Conservation (phyloP, 2,329 filamentous ascomycete genomes). For the Tolypocladium tundrense region DNA sequence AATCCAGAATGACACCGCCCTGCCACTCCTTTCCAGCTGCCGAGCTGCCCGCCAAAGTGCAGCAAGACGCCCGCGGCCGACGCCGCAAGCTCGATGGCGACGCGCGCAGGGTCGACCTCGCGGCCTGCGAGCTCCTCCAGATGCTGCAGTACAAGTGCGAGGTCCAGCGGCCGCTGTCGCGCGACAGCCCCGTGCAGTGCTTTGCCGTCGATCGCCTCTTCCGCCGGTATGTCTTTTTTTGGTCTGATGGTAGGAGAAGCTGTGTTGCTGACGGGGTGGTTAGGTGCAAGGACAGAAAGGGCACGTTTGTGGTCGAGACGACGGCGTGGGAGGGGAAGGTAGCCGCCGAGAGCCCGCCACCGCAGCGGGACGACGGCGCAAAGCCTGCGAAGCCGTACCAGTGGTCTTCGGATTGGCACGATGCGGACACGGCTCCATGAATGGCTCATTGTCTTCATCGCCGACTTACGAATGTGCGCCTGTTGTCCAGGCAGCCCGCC, state of each 20-base stretch:
- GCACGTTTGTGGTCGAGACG: slow-evolving; percentile 51
- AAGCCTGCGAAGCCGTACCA: slow-evolving; percentile 14
- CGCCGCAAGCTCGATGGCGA: slow-evolving; percentile 38
- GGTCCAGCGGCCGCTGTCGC: slow-evolving; percentile 35
- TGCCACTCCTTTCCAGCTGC: slow-evolving; percentile 43
- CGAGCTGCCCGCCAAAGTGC: slow-evolving; percentile 38
- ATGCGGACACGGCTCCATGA: slow-evolving; percentile 18
- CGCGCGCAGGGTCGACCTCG: slow-evolving; percentile 35
- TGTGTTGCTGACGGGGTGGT: slow-evolving; percentile 1
- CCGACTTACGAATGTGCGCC: not conserved
- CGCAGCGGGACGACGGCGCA: slow-evolving; percentile 8
- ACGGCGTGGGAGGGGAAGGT: slow-evolving; percentile 47
- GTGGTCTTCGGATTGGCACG: slow-evolving; percentile 24
- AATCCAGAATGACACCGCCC: slow-evolving; percentile 41
- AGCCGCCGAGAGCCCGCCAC: slow-evolving; percentile 3
- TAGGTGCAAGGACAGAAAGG: slow-evolving; percentile 49
- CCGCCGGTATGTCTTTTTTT: slow-evolving; percentile 36
- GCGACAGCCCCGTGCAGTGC: slow-evolving; percentile 40
- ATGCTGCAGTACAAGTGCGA: slow-evolving; percentile 53
- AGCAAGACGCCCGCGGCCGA: slow-evolving; percentile 35
- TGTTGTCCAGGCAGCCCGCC: not conserved
- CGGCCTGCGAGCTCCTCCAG: slow-evolving; percentile 43
- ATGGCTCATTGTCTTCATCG: not conserved
- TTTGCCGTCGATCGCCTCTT: slow-evolving; percentile 50
- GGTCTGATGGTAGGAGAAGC: not conserved